Evolutionary conservation across 257 asterid genomes (phyloP).

Genomic region (Craterostigma plantagineum): DNA sequence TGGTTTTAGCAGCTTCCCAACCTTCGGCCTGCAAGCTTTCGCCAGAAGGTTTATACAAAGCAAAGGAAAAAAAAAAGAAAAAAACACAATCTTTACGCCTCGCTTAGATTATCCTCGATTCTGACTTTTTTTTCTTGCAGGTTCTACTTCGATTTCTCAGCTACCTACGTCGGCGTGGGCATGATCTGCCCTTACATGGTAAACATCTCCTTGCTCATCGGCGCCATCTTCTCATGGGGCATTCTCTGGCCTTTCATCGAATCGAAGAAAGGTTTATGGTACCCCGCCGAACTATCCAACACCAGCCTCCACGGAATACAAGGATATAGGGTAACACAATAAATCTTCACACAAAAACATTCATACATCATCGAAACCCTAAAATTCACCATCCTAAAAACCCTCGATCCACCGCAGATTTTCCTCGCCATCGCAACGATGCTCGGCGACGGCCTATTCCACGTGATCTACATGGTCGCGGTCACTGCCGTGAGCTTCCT

Average conservation of each 20-base stretch:
- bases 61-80: not conserved
- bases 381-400: no score
- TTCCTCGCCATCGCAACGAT: constrained; percentile 82
- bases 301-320: constrained; percentile 72
- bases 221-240: constrained; percentile 95
- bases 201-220: constrained; percentile 71
- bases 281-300: constrained; percentile 19
- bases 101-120: not conserved
- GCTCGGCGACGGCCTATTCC: constrained; percentile 89
- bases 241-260: constrained; percentile 82
- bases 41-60: constrained; percentile 12
- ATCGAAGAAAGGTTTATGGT: constrained; percentile 57
- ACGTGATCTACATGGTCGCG: constrained; percentile 50
- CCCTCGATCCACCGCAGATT: constrained; percentile 19
- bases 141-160: constrained; percentile 87
- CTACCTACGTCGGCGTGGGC: constrained; percentile 90
- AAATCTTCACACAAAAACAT: no score
- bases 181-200: constrained; percentile 87
- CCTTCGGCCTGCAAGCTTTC: constrained; percentile 56
- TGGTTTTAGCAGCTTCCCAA: constrained; percentile 60
- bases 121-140: constrained; percentile 14
- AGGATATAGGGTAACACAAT: constrained; percentile 58
- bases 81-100: not conserved
- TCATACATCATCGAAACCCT: not conserved
- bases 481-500: constrained; percentile 15